phyloP scores from a whole-genome alignment of 1,139 yeast species.

The Geotrichum fermentans region DNA sequence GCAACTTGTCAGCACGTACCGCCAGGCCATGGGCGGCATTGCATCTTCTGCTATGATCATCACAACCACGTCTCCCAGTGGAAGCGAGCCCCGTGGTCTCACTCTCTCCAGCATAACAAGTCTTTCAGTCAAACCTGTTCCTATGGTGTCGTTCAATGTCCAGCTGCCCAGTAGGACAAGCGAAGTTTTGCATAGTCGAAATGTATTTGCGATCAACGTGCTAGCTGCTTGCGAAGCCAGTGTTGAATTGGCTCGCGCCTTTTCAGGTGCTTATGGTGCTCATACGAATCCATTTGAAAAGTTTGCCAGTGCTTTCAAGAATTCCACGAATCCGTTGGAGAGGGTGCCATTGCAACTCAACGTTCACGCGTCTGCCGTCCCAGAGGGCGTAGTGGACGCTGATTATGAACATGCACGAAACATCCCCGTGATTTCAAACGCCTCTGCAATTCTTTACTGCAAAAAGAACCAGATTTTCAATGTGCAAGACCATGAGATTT shows the following conservation, averaged over 20 bases:
- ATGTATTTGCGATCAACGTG: slow-evolving; percentile 66
- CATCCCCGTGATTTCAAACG: slow-evolving; percentile 56
- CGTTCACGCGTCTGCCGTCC: background rate
- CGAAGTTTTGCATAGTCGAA: slow-evolving; percentile 50
- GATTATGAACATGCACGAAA: slow-evolving; percentile 25
- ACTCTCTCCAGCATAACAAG: slow-evolving; percentile 81
- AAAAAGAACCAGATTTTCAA: slow-evolving; percentile 48
- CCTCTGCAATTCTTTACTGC: slow-evolving; percentile 65
- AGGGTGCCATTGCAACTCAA: background rate
- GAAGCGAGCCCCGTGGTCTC: slow-evolving; percentile 48
- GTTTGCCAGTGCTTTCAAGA: slow-evolving; percentile 43
- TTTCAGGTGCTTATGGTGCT: slow-evolving; percentile 37
- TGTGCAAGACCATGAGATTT: slow-evolving; percentile 79
- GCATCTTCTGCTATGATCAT: slow-evolving; percentile 12
- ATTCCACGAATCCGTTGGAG: background rate
- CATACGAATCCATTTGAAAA: slow-evolving; percentile 34
- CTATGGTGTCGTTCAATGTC: slow-evolving; percentile 72
- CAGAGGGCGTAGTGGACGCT: background rate
- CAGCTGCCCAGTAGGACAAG: slow-evolving; percentile 82
- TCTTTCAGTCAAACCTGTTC: slow-evolving; percentile 64
- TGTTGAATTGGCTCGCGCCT: slow-evolving; percentile 39
- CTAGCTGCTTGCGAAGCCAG: slow-evolving; percentile 55
- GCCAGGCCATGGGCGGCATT: slow-evolving; percentile 10
- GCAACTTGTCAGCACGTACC: background rate
- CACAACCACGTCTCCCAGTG: slow-evolving; percentile 22